A percentile compares a stretch with the other conserved stretches of the same genome.
Evolutionary conservation across 2,329 filamentous ascomycete species (phyloP).

Genomic region (Aspergillus awamori): DNA sequence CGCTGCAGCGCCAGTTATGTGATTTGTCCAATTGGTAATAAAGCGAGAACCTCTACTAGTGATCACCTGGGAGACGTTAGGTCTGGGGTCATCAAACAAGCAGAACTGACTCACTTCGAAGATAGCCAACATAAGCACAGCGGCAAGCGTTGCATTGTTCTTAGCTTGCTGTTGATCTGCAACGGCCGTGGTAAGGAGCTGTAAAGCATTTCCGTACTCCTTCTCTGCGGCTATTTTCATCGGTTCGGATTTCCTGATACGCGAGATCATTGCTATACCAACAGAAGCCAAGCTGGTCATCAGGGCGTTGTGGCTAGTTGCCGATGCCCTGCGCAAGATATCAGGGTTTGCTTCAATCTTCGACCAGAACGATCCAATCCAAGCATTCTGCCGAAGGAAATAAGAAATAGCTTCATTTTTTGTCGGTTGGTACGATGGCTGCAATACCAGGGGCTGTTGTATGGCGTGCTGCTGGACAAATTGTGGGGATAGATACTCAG

Average conservation of each 20-base stretch:
- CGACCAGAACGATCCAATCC: conserved; percentile 33
- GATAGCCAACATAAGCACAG: conserved; percentile 62
- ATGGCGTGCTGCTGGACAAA: conserved; percentile 18
- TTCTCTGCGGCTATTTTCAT: conserved; percentile 54
- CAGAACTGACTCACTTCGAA: conserved; percentile 57
- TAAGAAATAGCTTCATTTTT: conserved; percentile 40
- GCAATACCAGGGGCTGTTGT: conserved; percentile 22
- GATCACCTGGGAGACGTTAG: conserved; percentile 34
- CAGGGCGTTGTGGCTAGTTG: conserved; percentile 35
- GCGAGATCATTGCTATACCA: conserved; percentile 61
- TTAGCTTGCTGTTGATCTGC: conserved; percentile 38
- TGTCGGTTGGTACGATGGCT: conserved; percentile 29
- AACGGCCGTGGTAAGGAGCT: conserved; percentile 42
- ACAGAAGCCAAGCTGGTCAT: conserved; percentile 59
- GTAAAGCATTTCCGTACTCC: conserved; percentile 59
- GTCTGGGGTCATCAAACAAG: not conserved
- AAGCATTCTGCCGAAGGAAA: conserved; percentile 40
- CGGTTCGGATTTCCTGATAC: conserved; percentile 52
- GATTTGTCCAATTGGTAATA: conserved; percentile 57
- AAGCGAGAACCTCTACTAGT: conserved; percentile 49
- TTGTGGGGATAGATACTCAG: conserved; percentile 22
- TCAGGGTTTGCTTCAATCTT: conserved; percentile 21
- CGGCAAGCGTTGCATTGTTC: conserved; percentile 51
- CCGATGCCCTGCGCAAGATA: conserved; percentile 24
- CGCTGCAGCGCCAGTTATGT: conserved; percentile 63